phyloP scores from a whole-genome alignment of 805 yeast species.

The Myxozyma vanderwaltii region DNA sequence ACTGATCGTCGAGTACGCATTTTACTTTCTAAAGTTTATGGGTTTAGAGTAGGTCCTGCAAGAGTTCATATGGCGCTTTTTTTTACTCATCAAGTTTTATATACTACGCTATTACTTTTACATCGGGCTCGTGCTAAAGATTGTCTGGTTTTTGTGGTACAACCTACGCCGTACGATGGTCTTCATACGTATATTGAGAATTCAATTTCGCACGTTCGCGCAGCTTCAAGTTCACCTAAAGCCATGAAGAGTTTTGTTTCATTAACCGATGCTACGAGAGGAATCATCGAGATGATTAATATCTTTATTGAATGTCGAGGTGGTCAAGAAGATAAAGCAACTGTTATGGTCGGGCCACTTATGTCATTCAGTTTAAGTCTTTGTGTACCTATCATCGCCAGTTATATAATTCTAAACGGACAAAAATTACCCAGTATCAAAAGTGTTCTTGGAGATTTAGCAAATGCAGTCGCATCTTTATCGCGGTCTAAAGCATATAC shows the following conservation, averaged over 20 bases:
- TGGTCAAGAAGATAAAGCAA: slow-evolving; percentile 24
- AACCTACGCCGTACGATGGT: slow-evolving; percentile 26
- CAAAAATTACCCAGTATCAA: slow-evolving; percentile 27
- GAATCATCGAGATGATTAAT: slow-evolving; percentile 11
- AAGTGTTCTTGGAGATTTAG: slow-evolving; percentile 13
- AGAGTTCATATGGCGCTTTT: slow-evolving; percentile 27
- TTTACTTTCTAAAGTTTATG: slow-evolving; percentile 12
- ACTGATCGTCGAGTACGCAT: slow-evolving; percentile 14
- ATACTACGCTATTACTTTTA: slow-evolving; percentile 19
- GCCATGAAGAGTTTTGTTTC: slow-evolving; percentile 13
- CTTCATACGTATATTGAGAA: slow-evolving; percentile 18
- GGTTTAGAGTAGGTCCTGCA: slow-evolving; percentile 18
- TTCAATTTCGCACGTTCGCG: slow-evolving; percentile 20
- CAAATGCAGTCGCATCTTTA: slow-evolving; percentile 3
- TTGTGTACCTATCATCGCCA: slow-evolving; percentile 24
- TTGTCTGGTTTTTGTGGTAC: slow-evolving; percentile 25
- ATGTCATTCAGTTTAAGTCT: slow-evolving; percentile 23
- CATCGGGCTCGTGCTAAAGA: slow-evolving; percentile 27
- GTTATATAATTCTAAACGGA: slow-evolving; percentile 21
- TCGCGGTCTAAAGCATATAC: not conserved
- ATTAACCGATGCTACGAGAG: slow-evolving; percentile 17
- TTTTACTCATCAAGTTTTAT: slow-evolving; percentile 22
- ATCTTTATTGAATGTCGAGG: slow-evolving; percentile 22
- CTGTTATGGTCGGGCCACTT: slow-evolving; percentile 21
- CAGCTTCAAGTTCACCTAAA: slow-evolving; percentile 10